Conservation (phyloP, 1,139 yeast genomes). For the Scheffersomyces illinoinensis region DNA sequence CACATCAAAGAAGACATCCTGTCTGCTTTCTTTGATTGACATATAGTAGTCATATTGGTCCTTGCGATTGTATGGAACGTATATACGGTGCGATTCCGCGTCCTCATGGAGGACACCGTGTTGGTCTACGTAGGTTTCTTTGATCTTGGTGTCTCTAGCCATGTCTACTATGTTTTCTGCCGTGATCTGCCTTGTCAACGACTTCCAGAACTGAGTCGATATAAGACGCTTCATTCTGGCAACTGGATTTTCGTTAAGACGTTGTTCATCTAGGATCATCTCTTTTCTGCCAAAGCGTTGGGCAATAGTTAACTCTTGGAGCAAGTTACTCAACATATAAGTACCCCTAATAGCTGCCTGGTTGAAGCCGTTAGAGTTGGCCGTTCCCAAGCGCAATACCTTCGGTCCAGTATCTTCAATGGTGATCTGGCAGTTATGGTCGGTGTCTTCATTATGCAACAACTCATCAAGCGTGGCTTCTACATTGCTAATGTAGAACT, state of each 20-base stretch:
- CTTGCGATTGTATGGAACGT: conserved; percentile 67
- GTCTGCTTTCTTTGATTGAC: conserved; percentile 53
- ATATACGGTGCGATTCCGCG: conserved; percentile 65
- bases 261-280: conserved; percentile 76
- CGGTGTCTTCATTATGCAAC: conserved; percentile 81
- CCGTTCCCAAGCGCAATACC: conserved; percentile 79
- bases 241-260: conserved; percentile 89
- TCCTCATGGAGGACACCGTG: conserved; percentile 28
- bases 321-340: conserved; percentile 82
- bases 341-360: conserved; percentile 82
- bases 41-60: conserved; percentile 76
- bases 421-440: conserved; percentile 81
- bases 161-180: conserved; percentile 63
- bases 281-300: conserved; percentile 75
- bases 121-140: conserved; percentile 50
- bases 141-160: conserved; percentile 78
- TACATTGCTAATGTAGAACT: conserved; percentile 74
- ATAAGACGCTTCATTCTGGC: conserved; percentile 74
- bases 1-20: conserved; percentile 68
- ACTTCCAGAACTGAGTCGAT: conserved; percentile 77
- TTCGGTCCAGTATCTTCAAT: conserved; percentile 95
- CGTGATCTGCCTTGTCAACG: conserved; percentile 72
- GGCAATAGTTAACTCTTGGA: conserved; percentile 90
- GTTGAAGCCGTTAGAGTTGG: conserved; percentile 77
- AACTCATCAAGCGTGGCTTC: conserved; percentile 71